Base-by-base conservation (phyloP, 2,329 filamentous ascomycete genomes). In the Emergomyces orientalis region DNA sequence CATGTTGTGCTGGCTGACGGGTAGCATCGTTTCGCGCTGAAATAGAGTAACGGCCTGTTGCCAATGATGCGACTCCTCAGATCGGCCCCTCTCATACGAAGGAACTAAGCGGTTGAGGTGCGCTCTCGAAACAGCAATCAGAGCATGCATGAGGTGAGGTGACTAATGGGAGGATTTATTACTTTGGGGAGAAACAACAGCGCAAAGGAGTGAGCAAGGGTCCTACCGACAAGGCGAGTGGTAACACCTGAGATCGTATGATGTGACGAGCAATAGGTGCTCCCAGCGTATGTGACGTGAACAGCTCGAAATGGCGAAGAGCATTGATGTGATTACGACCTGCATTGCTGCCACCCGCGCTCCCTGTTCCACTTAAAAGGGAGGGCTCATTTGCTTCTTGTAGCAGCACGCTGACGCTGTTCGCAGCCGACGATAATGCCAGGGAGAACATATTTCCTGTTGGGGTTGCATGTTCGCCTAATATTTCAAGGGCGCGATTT, bases 11-110 rank as follows among this genome's bases (percentile, higher is more conserved):
- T 60, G 58, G 7, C 51, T 63, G 9, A 73, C 59, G 3, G 58
- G 60, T 2, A 62, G 59, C 1, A 63, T 65, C 17, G 73, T 64
- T 17, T 68, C 71, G 9, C 62, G 55, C 43, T 71, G 71, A 55
- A 73, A 74, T 2, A 67, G 54, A 8, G 67, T 37, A 7, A 74
- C 66, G 0, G 72, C 70, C 2, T 67, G 65, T 32, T 72, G 67
- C 71, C 72, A 74, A 64, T 72, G 71, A 61, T 70, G 69, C 8
- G 68, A 64, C 63, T 72, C 72, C 19, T 69, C 69, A 17, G 69
- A 32, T 11, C 64, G 61, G 17, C 65, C 63, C 5, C 64, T 61
- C 43, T 66, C 62, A 37, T 63, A 62, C 25, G 51, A 37, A 2
- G 71, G 71, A 11, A 62, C 63, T 6, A 68, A 52, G 3, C 70